A percentile compares a stretch with the other conserved stretches of the same genome.
These are phyloP conservation scores for Kalmanozyma brasiliensis DNA, from an alignment of 1,284 basidiomycete species.

Conservation along the genomic window DNA sequence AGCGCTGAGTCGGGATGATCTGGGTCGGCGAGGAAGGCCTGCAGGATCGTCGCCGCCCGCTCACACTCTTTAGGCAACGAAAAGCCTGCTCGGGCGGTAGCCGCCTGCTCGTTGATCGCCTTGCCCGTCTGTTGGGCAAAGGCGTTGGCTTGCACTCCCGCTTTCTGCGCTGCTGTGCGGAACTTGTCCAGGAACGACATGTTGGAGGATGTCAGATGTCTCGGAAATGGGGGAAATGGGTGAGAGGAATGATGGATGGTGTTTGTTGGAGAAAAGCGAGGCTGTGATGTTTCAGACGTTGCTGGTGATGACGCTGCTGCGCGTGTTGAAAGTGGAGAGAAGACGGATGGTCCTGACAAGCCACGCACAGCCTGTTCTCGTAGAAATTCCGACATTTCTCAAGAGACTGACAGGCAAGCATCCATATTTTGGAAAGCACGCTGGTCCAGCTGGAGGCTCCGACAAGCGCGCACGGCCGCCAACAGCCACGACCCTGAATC, in stretches of 20 bases:
- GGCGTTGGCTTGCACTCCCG: constrained; percentile 70
- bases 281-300: too few relatives aligned
- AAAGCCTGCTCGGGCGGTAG: constrained; percentile 62
- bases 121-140: constrained; percentile 60
- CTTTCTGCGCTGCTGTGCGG: constrained; percentile 80
- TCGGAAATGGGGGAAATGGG: neutral
- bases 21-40: constrained; percentile 91
- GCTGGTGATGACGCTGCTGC: too few relatives aligned
- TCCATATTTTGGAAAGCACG: too few relatives aligned
- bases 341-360: too few relatives aligned
- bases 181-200: constrained; percentile 81
- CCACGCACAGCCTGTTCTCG: too few relatives aligned
- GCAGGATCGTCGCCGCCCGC: constrained; percentile 89
- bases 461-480: too few relatives aligned
- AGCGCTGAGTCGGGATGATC: constrained; percentile 87
- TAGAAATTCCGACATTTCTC: too few relatives aligned
- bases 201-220: neutral
- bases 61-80: constrained; percentile 69
- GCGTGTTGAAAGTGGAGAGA: neutral
- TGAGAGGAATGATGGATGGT: neutral
- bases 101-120: constrained; percentile 56
- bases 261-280: constrained; percentile 2
- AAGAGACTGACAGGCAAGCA: too few relatives aligned
- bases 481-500: constrained; percentile 9
- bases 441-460: too few relatives aligned